Conservation (phyloP, 805 yeast genomes). For the Metschnikowia cubensis region DNA sequence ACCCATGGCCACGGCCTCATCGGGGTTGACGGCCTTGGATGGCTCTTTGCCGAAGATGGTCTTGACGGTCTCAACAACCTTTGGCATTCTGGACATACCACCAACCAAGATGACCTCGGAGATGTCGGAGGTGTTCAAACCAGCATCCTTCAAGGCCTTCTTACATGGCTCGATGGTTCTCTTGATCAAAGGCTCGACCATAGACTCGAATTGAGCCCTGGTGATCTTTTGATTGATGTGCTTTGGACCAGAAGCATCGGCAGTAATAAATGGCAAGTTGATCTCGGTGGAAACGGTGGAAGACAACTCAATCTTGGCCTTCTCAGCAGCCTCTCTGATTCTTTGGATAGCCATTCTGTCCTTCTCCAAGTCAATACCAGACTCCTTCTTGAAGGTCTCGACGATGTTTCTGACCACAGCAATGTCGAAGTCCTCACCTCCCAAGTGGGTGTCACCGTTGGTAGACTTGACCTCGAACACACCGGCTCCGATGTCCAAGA, state of each 20-base stretch:
- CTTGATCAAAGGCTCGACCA: conserved; percentile 67
- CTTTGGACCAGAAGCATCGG: conserved; percentile 79
- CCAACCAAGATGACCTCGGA: conserved; percentile 84
- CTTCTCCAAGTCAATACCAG: conserved; percentile 54
- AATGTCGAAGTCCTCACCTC: conserved; percentile 92
- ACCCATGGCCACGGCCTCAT: conserved; percentile 92
- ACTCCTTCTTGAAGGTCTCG: conserved; percentile 70
- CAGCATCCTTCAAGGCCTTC: conserved; percentile 81
- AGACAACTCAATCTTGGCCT: conserved; percentile 83
- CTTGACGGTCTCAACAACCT: conserved; percentile 74
- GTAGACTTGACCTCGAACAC: conserved; percentile 97
- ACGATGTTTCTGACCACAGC: conserved; percentile 80
- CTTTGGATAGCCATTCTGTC: conserved; percentile 59
- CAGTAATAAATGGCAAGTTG: conserved; percentile 82
- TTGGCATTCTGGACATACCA: conserved; percentile 92
- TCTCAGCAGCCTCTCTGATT: conserved; percentile 67
- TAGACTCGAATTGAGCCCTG: conserved; percentile 63
- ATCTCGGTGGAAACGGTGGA: conserved; percentile 68
- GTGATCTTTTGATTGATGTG: conserved; percentile 68
- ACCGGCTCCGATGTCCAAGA: conserved; percentile 95
- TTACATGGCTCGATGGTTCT: conserved; percentile 72
- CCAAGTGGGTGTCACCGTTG: conserved; percentile 92
- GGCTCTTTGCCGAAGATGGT: conserved; percentile 77
- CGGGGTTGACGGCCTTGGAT: conserved; percentile 90
- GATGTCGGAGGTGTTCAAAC: conserved; percentile 57